These are phyloP conservation scores for Termitomyces sp. DNA, from an alignment of 768 basidiomycete genomes.

Conservation along the genomic window DNA sequence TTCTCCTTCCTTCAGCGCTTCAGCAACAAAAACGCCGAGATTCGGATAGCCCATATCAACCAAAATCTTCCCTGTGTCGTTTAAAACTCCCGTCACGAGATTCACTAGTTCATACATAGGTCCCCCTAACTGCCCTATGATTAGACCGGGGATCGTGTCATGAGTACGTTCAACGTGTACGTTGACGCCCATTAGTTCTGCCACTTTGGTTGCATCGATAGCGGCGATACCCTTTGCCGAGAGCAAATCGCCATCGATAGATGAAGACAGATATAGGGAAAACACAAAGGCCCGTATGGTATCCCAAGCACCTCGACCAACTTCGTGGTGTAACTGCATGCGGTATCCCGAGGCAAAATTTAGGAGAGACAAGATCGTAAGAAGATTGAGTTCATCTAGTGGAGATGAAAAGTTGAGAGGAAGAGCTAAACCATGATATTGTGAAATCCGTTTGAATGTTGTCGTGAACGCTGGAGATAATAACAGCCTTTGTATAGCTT, in stretches of 20 bases:
- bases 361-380: constrained; percentile 75
- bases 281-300: constrained; percentile 74
- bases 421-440: constrained; percentile 67
- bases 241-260: constrained; percentile 56
- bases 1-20: constrained; percentile 57
- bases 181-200: constrained; percentile 69
- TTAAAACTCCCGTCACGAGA: constrained; percentile 59
- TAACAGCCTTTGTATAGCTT: constrained; percentile 60
- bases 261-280: constrained; percentile 67
- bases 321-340: constrained; percentile 64
- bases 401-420: constrained; percentile 78
- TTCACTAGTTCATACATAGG: constrained; percentile 72
- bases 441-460: constrained; percentile 61
- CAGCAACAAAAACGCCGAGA: constrained; percentile 74
- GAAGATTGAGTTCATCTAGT: constrained; percentile 75
- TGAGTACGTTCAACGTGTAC: constrained; percentile 73
- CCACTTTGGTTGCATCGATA: constrained; percentile 56
- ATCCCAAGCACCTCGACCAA: constrained; percentile 83
- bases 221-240: constrained; percentile 65
- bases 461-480: constrained; percentile 60
- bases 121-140: constrained; percentile 75
- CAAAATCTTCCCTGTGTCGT: constrained; percentile 72
- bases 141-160: constrained; percentile 63
- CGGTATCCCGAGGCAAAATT: constrained; percentile 87
- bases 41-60: constrained; percentile 59